Conservation (phyloP, 192 early-diverging fungal species). For the Allomyces arbusculus region DNA sequence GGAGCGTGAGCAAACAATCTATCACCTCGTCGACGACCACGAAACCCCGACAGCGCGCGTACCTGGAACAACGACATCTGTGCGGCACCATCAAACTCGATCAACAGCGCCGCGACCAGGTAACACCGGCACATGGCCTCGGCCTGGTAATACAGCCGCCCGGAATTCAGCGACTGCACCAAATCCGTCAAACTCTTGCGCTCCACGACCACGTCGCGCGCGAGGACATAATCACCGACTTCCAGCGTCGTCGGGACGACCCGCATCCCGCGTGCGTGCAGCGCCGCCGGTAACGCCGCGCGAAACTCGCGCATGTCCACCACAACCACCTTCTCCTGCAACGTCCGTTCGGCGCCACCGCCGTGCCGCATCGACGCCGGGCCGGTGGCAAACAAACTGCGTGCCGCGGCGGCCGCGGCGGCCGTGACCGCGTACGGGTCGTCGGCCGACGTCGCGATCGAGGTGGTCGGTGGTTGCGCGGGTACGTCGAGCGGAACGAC, state of each 20-base stretch:
- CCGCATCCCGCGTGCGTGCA: slow-evolving; percentile 55
- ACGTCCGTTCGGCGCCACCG: not conserved
- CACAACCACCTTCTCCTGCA: slow-evolving; percentile 24
- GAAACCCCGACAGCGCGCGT: too few relatives aligned
- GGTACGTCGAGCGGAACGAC: slow-evolving; percentile 14
- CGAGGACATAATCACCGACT: slow-evolving; percentile 86
- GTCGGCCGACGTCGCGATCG: slow-evolving; percentile 29
- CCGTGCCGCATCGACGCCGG: not conserved
- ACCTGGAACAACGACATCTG: slow-evolving; percentile 1
- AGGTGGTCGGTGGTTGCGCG: slow-evolving; percentile 9
- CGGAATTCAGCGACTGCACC: slow-evolving; percentile 56
- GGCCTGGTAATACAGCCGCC: slow-evolving; percentile 73
- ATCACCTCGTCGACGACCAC: not conserved
- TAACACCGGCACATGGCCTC: slow-evolving; percentile 78
- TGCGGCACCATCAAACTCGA: slow-evolving; percentile 68
- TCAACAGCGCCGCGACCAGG: slow-evolving; percentile 50
- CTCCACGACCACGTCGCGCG: slow-evolving; percentile 70
- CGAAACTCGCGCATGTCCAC: slow-evolving; percentile 88
- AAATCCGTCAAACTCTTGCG: slow-evolving; percentile 81
- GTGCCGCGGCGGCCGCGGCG: slow-evolving; percentile 3
- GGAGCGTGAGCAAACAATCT: slow-evolving; percentile 5
- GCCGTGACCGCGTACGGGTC: slow-evolving; percentile 40
- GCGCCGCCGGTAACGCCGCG: slow-evolving; percentile 63
- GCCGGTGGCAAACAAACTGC: not conserved
- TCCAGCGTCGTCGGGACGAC: slow-evolving; percentile 65